These are phyloP conservation scores for Phytophthora pseudosyringae DNA, from an alignment of 352 stramenopile genomes.

Conservation along the genomic window DNA sequence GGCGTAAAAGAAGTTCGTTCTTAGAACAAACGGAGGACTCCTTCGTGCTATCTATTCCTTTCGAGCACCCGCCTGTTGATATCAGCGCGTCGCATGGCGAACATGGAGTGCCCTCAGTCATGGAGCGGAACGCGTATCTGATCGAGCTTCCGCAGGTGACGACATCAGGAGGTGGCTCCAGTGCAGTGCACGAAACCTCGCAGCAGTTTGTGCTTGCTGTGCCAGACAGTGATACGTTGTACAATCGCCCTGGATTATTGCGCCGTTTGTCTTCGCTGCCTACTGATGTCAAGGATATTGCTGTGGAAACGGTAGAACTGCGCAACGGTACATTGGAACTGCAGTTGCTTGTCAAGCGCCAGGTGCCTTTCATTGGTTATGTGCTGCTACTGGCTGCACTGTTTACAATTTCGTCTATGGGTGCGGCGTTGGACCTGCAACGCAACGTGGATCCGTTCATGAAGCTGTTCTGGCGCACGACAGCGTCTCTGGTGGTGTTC, in stretches of 20 bases:
- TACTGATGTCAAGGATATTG: conserved; percentile 74
- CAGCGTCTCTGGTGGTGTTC: conserved; percentile 74
- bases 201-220: conserved; percentile 85
- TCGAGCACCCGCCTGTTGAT: conserved; percentile 48
- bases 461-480: conserved; percentile 87
- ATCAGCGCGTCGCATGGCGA: conserved; percentile 15
- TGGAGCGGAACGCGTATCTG: conserved; percentile 73
- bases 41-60: conserved; percentile 84
- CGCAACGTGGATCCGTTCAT: conserved; percentile 78
- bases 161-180: conserved; percentile 36
- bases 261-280: conserved; percentile 68
- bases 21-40: conserved; percentile 74
- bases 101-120: conserved; percentile 34
- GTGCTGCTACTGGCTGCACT: conserved; percentile 72
- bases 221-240: conserved; percentile 57
- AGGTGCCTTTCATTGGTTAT: conserved; percentile 82
- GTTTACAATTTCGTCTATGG: conserved; percentile 80
- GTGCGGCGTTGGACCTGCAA: conserved; percentile 75
- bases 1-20: conserved; percentile 73
- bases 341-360: conserved; percentile 75
- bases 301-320: conserved; percentile 75
- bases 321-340: conserved; percentile 70
- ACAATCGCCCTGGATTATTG: conserved; percentile 63
- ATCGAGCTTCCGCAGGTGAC: conserved; percentile 74
- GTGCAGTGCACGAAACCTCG: conserved; percentile 35